phyloP scores from a whole-genome alignment of 495 filamentous ascomycete species.

The Hypoxylon lienhwacheense region DNA sequence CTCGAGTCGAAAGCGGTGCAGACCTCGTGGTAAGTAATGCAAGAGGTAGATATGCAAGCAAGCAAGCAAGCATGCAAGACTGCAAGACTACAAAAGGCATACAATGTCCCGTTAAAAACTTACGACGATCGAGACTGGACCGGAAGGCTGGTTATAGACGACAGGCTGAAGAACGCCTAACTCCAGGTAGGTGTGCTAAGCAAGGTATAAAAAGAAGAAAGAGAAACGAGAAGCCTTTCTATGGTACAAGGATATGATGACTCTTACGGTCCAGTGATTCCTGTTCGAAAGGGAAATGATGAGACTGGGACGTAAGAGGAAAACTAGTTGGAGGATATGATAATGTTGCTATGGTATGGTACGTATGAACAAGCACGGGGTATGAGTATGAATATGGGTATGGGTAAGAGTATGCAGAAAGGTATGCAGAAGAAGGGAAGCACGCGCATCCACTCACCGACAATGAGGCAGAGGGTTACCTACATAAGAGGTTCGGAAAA shows the following conservation, averaged over 20 bases:
- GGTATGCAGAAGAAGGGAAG: slow-evolving; percentile 9
- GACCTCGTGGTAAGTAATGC: too few relatives aligned
- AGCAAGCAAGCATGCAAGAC: background rate
- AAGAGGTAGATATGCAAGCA: background rate
- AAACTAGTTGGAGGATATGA: too few relatives aligned
- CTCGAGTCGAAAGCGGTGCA: background rate
- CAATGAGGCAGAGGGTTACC: slow-evolving; percentile 24
- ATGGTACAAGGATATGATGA: slow-evolving; percentile 7
- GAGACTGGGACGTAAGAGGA: too few relatives aligned
- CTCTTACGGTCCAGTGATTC: background rate
- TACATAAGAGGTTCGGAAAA: slow-evolving; percentile 26
- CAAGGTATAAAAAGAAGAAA: slow-evolving; percentile 8
- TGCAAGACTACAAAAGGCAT: background rate
- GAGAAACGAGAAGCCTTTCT: slow-evolving; percentile 12
- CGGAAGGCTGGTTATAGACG: background rate
- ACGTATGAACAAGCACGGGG: slow-evolving; percentile 3
- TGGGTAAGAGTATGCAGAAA: slow-evolving; percentile 23
- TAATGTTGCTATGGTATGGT: too few relatives aligned
- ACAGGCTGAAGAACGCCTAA: slow-evolving; percentile 20
- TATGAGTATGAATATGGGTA: slow-evolving; percentile 25
- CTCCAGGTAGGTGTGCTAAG: slow-evolving; percentile 17
- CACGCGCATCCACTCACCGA: slow-evolving; percentile 27
- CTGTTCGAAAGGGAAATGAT: background rate
- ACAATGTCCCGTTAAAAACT: background rate
- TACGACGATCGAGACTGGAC: slow-evolving; percentile 8